phyloP scores from a whole-genome alignment of 2,329 filamentous ascomycete species.

The Clonostachys sp. region DNA sequence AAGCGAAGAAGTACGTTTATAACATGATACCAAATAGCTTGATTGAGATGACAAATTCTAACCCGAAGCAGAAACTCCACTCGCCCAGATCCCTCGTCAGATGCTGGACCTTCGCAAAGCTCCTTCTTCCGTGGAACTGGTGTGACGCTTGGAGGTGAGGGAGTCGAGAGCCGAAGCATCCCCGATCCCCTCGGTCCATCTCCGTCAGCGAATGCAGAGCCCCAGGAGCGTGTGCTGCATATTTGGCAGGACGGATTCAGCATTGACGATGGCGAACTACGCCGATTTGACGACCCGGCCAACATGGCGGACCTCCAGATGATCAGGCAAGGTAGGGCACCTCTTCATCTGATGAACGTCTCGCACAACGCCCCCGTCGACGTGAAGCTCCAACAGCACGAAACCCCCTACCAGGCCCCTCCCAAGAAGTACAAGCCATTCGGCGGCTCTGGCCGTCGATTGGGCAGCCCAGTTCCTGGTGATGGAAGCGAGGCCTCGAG shows the following conservation, averaged over 20 bases:
- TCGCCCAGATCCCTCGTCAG: conserved; percentile 42
- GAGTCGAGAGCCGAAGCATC: conserved; percentile 63
- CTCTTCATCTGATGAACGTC: conserved; percentile 74
- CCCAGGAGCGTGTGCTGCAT: conserved; percentile 67
- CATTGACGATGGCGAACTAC: conserved; percentile 74
- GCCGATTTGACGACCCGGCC: conserved; percentile 72
- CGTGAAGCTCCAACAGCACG: conserved; percentile 73
- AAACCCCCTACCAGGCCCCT: conserved; percentile 63
- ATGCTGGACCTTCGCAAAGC: conserved; percentile 44
- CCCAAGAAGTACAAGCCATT: conserved; percentile 78
- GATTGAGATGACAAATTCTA: conserved; percentile 3
- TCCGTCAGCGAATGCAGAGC: conserved; percentile 25
- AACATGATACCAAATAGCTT: too few species aligned
- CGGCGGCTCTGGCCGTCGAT: conserved; percentile 63
- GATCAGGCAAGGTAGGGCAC: conserved; percentile 73
- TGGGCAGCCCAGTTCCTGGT: conserved; percentile 74
- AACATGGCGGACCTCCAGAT: conserved; percentile 69
- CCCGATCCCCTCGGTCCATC: conserved; percentile 48
- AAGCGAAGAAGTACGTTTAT: conserved; percentile 52
- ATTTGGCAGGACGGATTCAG: conserved; percentile 84
- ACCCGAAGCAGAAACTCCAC: conserved; percentile 49
- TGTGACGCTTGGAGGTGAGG: conserved; percentile 75
- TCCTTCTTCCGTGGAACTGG: conserved; percentile 65
- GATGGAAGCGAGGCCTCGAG: conserved; percentile 18
- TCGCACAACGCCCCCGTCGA: conserved; percentile 71